These are phyloP conservation scores for Aspergillus glaucus DNA, from an alignment of 2,329 filamentous ascomycete species.

Conservation along the genomic window DNA sequence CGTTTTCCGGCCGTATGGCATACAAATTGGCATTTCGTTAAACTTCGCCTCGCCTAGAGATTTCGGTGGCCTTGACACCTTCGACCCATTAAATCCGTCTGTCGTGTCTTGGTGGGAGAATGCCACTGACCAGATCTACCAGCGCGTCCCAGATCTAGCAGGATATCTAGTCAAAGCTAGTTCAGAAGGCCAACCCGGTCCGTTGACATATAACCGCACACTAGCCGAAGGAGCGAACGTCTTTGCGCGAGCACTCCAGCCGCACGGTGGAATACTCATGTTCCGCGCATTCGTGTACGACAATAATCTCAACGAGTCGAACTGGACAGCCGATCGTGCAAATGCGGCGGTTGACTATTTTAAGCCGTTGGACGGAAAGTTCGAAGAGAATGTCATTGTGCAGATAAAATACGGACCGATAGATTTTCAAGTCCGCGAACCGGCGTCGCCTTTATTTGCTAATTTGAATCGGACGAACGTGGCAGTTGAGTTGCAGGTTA, in stretches of 20 bases:
- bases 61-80: background rate
- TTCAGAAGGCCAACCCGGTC: slow-evolving; percentile 66
- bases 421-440: slow-evolving; percentile 67
- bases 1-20: background rate
- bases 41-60: background rate
- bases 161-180: slow-evolving; percentile 67
- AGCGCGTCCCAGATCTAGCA: slow-evolving; percentile 58
- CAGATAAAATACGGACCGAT: slow-evolving; percentile 71
- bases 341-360: slow-evolving; percentile 66
- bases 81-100: background rate
- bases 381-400: slow-evolving; percentile 64
- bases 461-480: slow-evolving; percentile 42
- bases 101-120: slow-evolving; percentile 32
- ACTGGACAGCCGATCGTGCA: slow-evolving; percentile 63
- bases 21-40: background rate
- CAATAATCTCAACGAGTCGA: slow-evolving; percentile 47
- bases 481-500: slow-evolving; percentile 61
- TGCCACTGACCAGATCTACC: slow-evolving; percentile 55
- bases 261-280: slow-evolving; percentile 58
- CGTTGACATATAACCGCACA: slow-evolving; percentile 63
- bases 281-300: slow-evolving; percentile 70
- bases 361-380: slow-evolving; percentile 56
- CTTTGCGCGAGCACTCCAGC: slow-evolving; percentile 55
- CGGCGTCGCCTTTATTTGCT: slow-evolving; percentile 58
- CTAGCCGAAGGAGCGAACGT: slow-evolving; percentile 63